These are phyloP conservation scores for Rhodamnia rubescens DNA, from an alignment of 345 rosid genomes.

Conservation along the genomic window DNA sequence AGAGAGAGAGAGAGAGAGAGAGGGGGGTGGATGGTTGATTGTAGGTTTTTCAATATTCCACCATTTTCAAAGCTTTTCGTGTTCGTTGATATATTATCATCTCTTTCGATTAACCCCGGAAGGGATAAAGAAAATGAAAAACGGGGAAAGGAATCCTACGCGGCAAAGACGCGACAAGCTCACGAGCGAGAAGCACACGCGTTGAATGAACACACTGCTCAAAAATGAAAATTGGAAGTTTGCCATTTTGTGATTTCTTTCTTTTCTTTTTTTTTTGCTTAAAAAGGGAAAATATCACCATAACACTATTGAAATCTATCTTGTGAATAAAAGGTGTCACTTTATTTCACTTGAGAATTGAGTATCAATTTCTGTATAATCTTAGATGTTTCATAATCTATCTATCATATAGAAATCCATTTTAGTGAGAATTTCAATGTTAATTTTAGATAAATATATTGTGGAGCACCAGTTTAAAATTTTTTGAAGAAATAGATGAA, in stretches of 20 bases:
- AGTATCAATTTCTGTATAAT: not conserved
- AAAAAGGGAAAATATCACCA: not conserved
- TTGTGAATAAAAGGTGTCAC: not conserved
- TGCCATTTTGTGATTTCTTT: not conserved
- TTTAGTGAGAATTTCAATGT: not conserved
- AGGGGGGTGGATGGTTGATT: not conserved
- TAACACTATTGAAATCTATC: not conserved
- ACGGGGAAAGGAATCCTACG: not conserved
- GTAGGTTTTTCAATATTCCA: not conserved
- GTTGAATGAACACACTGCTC: not conserved
- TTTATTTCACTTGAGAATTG: not conserved
- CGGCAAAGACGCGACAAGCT: not conserved
- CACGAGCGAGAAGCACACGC: not conserved
- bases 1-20: not conserved
- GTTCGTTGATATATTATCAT: not conserved
- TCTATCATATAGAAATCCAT: not conserved
- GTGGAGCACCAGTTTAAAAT: not conserved
- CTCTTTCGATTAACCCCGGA: not conserved
- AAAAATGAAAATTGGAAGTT: not conserved
- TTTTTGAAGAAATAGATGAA: fast-evolving
- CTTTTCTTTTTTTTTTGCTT: not conserved
- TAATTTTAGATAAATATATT: not conserved
- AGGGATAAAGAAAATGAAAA: not conserved
- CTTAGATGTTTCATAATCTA: not conserved
- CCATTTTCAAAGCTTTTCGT: not conserved